Base-by-base conservation (phyloP, 805 yeast genomes). In the Saccharomycopsis olivae region DNA sequence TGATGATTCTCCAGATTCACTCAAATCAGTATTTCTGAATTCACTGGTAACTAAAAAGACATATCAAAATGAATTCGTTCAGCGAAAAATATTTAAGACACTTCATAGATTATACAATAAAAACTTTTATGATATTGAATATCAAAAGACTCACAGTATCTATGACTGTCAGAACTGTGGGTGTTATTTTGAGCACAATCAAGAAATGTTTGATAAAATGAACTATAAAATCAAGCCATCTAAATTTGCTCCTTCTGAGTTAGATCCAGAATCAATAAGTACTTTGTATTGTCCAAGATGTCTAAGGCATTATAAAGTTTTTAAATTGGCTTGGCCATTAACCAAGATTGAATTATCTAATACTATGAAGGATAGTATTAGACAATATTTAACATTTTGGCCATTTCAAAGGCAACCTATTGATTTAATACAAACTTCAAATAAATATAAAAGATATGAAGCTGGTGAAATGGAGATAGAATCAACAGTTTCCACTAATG, bases 41-140 rank as follows among this genome's bases (percentile, higher is more conserved):
- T n/a, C n/a, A n/a, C n/a, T n/a, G n/a, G n/a, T n/a, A n/a, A 23
- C 10, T 3, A 14, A 16, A 9, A 14, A 16, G 16, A 5, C 33
- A 4, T 16, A 30, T n/a, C 19, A 16, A 8, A 24, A 24, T n/a
- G 66, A 61, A 49, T 61, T 64, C 6, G 64, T 63, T 39, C 64
- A 36, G 34, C 36, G 57, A 18, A 43, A 39, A 16, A 34, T 45
- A 18, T 39, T 47, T 10, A 38, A 54, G 36, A 49, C 51, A 4
- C 38, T 55, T 2, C 56, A 56, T 23, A 50, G 49, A 18, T 35
- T 53, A 1, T 51, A 47, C 37, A 49, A 47, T 44, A 32, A 33
- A 1, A 15, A 27, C 1, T 17, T 41, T 2, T 56, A 51, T 29
- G 46, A 35, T 5, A 24, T 30, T 4, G 42, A 47, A n/a, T 36